Conservation (phyloP, 2,329 filamentous ascomycete species). For the Aquanectria penicillioides region DNA sequence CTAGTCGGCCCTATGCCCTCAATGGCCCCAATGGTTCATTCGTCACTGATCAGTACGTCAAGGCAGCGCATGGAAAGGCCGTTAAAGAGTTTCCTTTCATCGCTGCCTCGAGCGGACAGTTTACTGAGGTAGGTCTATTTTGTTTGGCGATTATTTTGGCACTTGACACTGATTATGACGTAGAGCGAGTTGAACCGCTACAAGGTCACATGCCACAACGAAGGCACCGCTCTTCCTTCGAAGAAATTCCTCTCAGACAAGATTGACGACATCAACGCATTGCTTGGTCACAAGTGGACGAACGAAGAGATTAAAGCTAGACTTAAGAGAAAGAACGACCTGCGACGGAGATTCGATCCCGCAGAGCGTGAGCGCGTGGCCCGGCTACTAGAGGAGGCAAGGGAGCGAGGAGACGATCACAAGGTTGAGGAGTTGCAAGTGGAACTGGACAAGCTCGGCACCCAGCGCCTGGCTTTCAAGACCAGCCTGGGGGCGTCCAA, state of each 20-base stretch:
- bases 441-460: conserved; percentile 70
- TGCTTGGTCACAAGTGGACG: conserved; percentile 85
- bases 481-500: conserved; percentile 68
- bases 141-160: background rate
- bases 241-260: conserved; percentile 75
- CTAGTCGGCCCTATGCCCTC: conserved; percentile 85
- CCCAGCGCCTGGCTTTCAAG: conserved; percentile 78
- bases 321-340: conserved; percentile 74
- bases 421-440: conserved; percentile 64
- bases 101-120: conserved; percentile 83
- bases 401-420: conserved; percentile 69
- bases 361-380: conserved; percentile 75
- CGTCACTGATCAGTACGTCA: conserved; percentile 85
- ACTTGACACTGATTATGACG: conserved; percentile 35
- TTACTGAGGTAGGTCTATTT: conserved; percentile 76
- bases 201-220: conserved; percentile 76
- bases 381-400: conserved; percentile 73
- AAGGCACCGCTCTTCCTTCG: conserved; percentile 79
- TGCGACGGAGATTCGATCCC: conserved; percentile 73
- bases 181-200: conserved; percentile 85
- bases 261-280: conserved; percentile 80
- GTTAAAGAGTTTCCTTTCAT: conserved; percentile 90
- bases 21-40: conserved; percentile 80
- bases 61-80: conserved; percentile 83
- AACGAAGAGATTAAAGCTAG: conserved; percentile 84